These are phyloP conservation scores for Solanum sitiens DNA, from an alignment of 257 asterid genomes.

Conservation along the genomic window DNA sequence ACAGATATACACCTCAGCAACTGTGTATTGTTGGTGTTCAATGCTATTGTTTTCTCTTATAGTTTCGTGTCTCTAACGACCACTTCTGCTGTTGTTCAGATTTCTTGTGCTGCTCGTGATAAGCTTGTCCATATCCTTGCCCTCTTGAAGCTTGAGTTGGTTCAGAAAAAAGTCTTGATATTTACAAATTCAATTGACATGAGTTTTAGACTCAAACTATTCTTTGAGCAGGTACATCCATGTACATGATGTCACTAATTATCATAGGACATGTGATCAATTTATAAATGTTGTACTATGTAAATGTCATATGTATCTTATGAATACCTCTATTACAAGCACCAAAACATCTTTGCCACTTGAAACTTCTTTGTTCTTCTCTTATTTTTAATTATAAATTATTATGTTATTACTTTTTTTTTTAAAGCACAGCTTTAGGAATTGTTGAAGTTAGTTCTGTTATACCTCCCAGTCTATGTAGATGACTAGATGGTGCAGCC, in stretches of 20 bases:
- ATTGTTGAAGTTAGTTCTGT: neutral
- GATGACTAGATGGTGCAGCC: neutral
- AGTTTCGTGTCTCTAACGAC: neutral
- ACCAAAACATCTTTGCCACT: neutral
- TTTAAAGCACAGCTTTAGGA: neutral
- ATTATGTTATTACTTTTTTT: neutral
- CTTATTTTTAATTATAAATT: neutral
- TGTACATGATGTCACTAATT: neutral
- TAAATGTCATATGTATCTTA: neutral
- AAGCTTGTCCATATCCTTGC: constrained; percentile 78
- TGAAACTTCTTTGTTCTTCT: neutral
- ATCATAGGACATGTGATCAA: neutral
- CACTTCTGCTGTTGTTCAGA: constrained; percentile 31
- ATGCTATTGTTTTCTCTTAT: neutral
- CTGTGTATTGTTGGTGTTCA: neutral
- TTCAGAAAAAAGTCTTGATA: constrained; percentile 83
- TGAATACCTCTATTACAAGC: neutral
- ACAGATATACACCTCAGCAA: neutral
- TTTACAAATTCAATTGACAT: constrained; percentile 82
- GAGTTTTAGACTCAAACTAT: constrained; percentile 83
- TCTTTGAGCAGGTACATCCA: constrained; percentile 75
- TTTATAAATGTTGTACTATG: neutral
- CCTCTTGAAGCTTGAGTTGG: constrained; percentile 70
- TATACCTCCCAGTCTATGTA: neutral
- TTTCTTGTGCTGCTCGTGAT: constrained; percentile 75